A percentile compares a stretch with the other conserved stretches of the same genome.
Evolutionary conservation across 768 basidiomycete genomes (phyloP).

Genomic region (Russula foetens): DNA sequence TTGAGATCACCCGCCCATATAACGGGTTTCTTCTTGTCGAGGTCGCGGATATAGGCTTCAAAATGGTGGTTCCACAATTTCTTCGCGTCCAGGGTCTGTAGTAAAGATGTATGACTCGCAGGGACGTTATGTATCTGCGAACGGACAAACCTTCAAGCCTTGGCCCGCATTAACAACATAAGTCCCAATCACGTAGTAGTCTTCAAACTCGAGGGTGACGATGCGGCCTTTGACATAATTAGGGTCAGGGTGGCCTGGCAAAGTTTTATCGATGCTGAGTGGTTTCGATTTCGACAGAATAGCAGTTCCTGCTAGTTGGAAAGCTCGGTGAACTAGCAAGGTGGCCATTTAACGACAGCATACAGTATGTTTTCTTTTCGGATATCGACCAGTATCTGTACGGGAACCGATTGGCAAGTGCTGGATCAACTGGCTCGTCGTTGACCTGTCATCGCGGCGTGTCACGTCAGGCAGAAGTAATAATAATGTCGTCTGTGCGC

Average conservation of each 20-base stretch:
- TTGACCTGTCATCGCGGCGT: slow-evolving; percentile 47
- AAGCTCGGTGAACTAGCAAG: not conserved
- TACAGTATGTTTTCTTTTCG: slow-evolving; percentile 72
- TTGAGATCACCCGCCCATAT: slow-evolving; percentile 89
- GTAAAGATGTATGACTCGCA: not conserved
- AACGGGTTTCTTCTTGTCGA: slow-evolving; percentile 75
- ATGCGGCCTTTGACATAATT: slow-evolving; percentile 64
- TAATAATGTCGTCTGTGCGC: not conserved
- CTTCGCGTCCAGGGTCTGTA: slow-evolving; percentile 66
- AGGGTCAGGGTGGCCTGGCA: slow-evolving; percentile 72
- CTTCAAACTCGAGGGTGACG: slow-evolving; percentile 72
- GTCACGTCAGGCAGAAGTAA: not conserved
- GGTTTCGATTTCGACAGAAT: slow-evolving; percentile 74
- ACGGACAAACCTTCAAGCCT: slow-evolving; percentile 44
- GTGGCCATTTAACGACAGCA: slow-evolving; percentile 18
- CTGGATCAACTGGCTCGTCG: slow-evolving; percentile 52
- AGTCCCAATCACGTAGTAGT: slow-evolving; percentile 62
- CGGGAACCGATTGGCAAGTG: slow-evolving; percentile 51
- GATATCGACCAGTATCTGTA: slow-evolving; percentile 72
- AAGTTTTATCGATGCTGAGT: slow-evolving; percentile 48
- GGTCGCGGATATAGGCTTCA: slow-evolving; percentile 55
- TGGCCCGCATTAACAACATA: slow-evolving; percentile 82
- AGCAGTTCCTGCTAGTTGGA: slow-evolving; percentile 61
- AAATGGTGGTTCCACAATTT: slow-evolving; percentile 77
- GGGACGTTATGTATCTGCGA: not conserved